Evolutionary conservation across 1,284 basidiomycete genomes (phyloP).

Genomic region (Puccinia triticina): DNA sequence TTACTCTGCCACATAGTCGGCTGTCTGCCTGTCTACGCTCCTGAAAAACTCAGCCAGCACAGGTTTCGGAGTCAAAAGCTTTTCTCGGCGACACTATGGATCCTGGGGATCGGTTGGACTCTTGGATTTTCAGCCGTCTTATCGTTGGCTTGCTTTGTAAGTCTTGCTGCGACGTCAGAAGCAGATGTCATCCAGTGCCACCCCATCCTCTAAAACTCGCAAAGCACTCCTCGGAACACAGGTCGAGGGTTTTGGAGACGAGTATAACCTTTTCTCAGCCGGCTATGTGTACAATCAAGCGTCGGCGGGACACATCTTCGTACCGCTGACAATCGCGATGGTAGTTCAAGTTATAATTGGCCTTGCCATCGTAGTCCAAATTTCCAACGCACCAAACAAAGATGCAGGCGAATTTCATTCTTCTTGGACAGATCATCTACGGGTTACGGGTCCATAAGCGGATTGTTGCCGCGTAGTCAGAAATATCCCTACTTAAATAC

Average conservation of each 20-base stretch:
- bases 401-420: constrained; percentile 23
- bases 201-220: background rate
- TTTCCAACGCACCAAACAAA: constrained; percentile 38
- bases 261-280: constrained; percentile 33
- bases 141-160: constrained; percentile 49
- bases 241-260: constrained; percentile 40
- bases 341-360: constrained; percentile 39
- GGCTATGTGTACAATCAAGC: constrained; percentile 28
- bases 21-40: constrained; percentile 28
- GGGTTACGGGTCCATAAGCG: constrained; percentile 27
- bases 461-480: background rate
- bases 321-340: constrained; percentile 31
- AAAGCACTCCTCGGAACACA: background rate
- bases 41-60: background rate
- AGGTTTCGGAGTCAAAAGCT: constrained; percentile 36
- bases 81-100: constrained; percentile 46
- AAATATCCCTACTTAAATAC: background rate
- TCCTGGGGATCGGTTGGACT: constrained; percentile 47
- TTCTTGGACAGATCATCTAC: constrained; percentile 43
- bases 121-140: constrained; percentile 46
- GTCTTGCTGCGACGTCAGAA: background rate
- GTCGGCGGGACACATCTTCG: constrained; percentile 27
- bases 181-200: background rate
- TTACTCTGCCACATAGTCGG: constrained; percentile 17
- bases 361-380: constrained; percentile 29